Evolutionary conservation across 1,284 basidiomycete genomes (phyloP).

Genomic region (Leccinum huronense): DNA sequence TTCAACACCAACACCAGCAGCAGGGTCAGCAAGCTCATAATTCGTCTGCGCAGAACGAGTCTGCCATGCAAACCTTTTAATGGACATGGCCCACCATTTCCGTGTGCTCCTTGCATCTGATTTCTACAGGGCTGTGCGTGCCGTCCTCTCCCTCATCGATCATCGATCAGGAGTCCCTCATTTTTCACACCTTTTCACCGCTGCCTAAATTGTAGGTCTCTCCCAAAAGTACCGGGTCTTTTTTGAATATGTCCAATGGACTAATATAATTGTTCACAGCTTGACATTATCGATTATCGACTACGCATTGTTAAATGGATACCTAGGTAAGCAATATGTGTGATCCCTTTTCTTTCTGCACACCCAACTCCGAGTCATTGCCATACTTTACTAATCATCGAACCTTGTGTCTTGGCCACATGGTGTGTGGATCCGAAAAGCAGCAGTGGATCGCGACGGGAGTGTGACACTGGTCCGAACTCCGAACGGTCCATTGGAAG

Average conservation of each 20-base stretch:
- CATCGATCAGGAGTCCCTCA: neutral
- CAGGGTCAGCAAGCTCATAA: conserved; percentile 37
- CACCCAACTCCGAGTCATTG: no score
- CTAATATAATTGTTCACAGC: no score
- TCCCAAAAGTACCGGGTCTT: conserved; percentile 6
- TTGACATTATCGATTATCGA: no score
- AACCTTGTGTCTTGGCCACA: no score
- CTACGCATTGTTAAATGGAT: no score
- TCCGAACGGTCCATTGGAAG: neutral
- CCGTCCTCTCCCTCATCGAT: neutral
- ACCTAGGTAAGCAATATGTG: no score
- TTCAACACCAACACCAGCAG: conserved; percentile 37
- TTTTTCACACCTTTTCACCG: neutral
- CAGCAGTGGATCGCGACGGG: neutral
- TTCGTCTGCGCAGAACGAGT: conserved; percentile 23
- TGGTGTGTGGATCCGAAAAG: no score
- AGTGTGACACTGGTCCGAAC: neutral
- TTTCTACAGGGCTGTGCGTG: conserved; percentile 10
- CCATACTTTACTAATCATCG: no score
- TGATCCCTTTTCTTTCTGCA: no score
- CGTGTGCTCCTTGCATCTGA: conserved; percentile 12
- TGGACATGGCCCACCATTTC: conserved; percentile 11
- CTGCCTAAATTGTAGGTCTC: conserved; percentile 22
- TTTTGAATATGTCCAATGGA: no score
- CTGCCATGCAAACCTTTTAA: conserved; percentile 33